Evolutionary conservation across 208 protist species (phyloP), one percentile per base, ranked within the genome.

Genomic region (Trypanosoma rangeli): DNA sequence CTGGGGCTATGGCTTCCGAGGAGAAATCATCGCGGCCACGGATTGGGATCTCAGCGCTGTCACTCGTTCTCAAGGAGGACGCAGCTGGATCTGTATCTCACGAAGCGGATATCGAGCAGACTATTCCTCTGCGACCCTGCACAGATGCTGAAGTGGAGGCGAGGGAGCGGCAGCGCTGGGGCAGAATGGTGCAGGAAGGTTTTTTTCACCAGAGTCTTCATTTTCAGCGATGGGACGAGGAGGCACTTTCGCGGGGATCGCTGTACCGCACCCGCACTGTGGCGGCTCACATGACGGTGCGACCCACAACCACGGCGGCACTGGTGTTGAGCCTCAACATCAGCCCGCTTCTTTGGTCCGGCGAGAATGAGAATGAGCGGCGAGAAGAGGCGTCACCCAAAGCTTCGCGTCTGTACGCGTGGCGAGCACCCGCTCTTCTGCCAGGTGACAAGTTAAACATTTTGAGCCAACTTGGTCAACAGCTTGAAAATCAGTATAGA

Each of bases 321-420:
- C 64, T 95, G n/a, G 86, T 84, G 64, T 67, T 92, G 46, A 82
- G 74, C 22, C 60, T 93, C 16, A 93, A 92, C 78, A 70, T 95
- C 37, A 74, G 90, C 67, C 80, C 77, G 18, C 49, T 60, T 15
- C 73, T 93, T 1, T 82, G 82, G 49, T 79, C 64, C 33, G 68
- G 68, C 9, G 85, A 93, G 9, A 71, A 73, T 49, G 74, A 72
- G n/a, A 58, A 57, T 13, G 74, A 68, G 24, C 50, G 55, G 18
- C 62, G 64, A n/a, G 74, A 69, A 28, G 46, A 28, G 62, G 26
- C 22, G n/a, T 20, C 48, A 59, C 31, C 24, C 49, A 52, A 26
- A 29, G 33, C 33, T 37, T 54, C 64, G 18, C 84, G 80, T 42
- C 62, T 95, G 42, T 87, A 87, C 52, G 79, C 80, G 68, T 95